These are phyloP conservation scores for Dendrocalamus latiflorus DNA, from an alignment of 202 grass and related monocot genomes.

Conservation along the genomic window DNA sequence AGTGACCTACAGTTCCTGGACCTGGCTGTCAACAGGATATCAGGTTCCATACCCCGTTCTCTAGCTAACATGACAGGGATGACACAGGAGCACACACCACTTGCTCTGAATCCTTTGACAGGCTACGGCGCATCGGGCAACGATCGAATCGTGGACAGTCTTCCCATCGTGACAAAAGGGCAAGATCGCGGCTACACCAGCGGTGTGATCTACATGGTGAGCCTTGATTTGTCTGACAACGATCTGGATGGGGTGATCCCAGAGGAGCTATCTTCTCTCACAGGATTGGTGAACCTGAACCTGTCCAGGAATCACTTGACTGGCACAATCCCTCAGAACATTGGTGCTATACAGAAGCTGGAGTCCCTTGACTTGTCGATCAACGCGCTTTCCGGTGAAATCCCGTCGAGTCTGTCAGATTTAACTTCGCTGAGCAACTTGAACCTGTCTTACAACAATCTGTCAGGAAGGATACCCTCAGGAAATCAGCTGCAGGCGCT, in stretches of 20 bases:
- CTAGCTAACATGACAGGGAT: slow-evolving; percentile 15
- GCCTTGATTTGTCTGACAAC: slow-evolving; percentile 32
- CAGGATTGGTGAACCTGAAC: slow-evolving; percentile 31
- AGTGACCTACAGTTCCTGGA: slow-evolving; percentile 23
- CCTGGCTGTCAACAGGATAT: slow-evolving; percentile 25
- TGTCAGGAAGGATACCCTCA: slow-evolving; percentile 40
- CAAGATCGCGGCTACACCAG: slow-evolving; percentile 9
- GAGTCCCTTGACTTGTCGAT: slow-evolving; percentile 34
- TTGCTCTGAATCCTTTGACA: background rate
- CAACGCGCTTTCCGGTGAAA: slow-evolving; percentile 26
- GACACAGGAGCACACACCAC: background rate
- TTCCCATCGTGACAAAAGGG: slow-evolving; percentile 5
- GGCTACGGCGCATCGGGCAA: background rate
- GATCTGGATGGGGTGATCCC: slow-evolving; percentile 15
- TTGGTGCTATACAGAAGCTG: slow-evolving; percentile 22
- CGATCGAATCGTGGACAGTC: background rate
- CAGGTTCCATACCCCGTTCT: slow-evolving; percentile 23
- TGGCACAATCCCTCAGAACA: slow-evolving; percentile 27
- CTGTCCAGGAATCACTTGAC: slow-evolving; percentile 33
- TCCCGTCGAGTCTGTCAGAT: slow-evolving; percentile 15
- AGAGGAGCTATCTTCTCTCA: slow-evolving; percentile 13
- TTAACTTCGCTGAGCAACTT: slow-evolving; percentile 14
- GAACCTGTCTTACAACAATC: slow-evolving; percentile 49
- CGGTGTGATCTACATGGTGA: too few relatives aligned
- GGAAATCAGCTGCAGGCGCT: slow-evolving; percentile 41